A percentile compares a stretch with the other conserved stretches of the same genome.
Evolutionary conservation across 495 filamentous ascomycete species (phyloP).

Genomic region (Penicillium bialowiezense): DNA sequence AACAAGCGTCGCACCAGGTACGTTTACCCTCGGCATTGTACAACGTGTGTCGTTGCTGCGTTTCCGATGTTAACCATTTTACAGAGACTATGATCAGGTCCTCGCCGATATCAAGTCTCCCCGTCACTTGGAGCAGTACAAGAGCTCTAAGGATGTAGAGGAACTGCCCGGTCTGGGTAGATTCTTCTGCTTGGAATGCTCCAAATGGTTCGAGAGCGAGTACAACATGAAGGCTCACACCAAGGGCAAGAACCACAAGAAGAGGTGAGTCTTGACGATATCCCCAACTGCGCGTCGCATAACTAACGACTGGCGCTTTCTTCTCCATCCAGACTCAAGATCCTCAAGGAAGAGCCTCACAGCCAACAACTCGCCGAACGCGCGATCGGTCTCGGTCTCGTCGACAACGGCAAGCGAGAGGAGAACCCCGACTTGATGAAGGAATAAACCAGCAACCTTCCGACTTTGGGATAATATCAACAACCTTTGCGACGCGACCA

Average conservation of each 20-base stretch:
- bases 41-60: not conserved
- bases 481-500: slow-evolving; percentile 10
- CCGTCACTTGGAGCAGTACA: slow-evolving; percentile 74
- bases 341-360: slow-evolving; percentile 77
- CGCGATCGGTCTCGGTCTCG: slow-evolving; percentile 61
- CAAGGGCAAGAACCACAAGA: slow-evolving; percentile 89
- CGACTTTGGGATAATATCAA: not conserved
- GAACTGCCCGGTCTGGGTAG: slow-evolving; percentile 82
- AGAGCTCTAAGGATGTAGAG: slow-evolving; percentile 73
- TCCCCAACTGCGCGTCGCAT: not conserved
- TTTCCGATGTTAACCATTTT: not conserved
- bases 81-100: slow-evolving; percentile 85
- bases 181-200: slow-evolving; percentile 89
- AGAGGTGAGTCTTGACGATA: slow-evolving; percentile 56
- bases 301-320: not conserved
- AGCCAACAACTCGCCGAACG: slow-evolving; percentile 82
- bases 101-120: slow-evolving; percentile 71
- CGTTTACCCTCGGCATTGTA: not conserved
- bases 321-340: slow-evolving; percentile 56
- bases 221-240: slow-evolving; percentile 69
- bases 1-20: slow-evolving; percentile 61
- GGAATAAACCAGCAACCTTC: slow-evolving; percentile 19
- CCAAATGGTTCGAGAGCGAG: slow-evolving; percentile 93
- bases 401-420: slow-evolving; percentile 57
- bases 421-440: slow-evolving; percentile 35